These are phyloP conservation scores for Hygrocybe coccinea DNA, from an alignment of 768 basidiomycete species.

Conservation along the genomic window DNA sequence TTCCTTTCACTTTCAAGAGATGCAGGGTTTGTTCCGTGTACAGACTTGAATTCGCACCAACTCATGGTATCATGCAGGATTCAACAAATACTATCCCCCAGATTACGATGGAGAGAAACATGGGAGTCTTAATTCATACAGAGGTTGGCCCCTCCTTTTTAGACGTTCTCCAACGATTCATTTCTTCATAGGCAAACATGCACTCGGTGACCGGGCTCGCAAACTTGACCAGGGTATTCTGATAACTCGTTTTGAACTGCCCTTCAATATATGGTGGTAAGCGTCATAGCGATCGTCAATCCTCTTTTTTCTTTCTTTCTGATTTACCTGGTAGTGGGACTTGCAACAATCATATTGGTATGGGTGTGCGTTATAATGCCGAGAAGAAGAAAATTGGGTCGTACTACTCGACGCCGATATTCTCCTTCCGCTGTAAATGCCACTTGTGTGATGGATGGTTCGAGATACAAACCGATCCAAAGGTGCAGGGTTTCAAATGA, in stretches of 20 bases:
- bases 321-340: conserved; percentile 55
- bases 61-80: conserved; percentile 24
- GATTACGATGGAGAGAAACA: conserved; percentile 45
- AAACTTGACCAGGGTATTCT: conserved; percentile 96
- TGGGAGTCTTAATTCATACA: conserved; percentile 64
- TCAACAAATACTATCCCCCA: conserved; percentile 51
- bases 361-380: conserved; percentile 99
- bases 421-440: conserved; percentile 94
- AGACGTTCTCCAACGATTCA: conserved; percentile 9
- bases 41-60: background rate
- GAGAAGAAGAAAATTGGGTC: conserved; percentile 96
- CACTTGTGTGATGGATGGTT: conserved; percentile 97
- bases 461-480: conserved; percentile 94
- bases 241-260: conserved; percentile 91
- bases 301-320: background rate
- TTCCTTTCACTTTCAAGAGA: background rate
- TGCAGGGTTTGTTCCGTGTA: conserved; percentile 10
- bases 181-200: conserved; percentile 72
- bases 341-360: conserved; percentile 95
- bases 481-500: conserved; percentile 47
- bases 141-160: conserved; percentile 41
- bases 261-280: conserved; percentile 96
- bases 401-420: conserved; percentile 94
- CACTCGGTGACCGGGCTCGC: conserved; percentile 85
- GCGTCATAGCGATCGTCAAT: conserved; percentile 18